Percentiles rank a stretch among this genome's conserved stretches.
These are phyloP conservation scores for Eucalyptus tenuipes DNA, from an alignment of 345 rosid species.

Conservation along the genomic window DNA sequence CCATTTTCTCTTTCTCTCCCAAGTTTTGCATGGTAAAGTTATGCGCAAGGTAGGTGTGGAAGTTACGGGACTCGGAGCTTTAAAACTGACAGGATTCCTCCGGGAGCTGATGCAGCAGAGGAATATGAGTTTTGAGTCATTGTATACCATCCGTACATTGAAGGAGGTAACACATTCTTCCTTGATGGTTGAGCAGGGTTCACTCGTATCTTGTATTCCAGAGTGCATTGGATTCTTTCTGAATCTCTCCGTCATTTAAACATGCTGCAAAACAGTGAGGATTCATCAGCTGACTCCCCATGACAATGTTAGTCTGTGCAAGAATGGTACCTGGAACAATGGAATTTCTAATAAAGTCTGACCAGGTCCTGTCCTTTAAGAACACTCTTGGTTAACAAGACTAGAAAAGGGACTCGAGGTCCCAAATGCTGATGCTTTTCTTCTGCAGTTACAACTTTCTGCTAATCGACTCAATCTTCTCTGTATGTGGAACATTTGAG, in stretches of 20 bases:
- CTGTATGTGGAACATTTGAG: background rate
- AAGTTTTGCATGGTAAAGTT: conserved; percentile 88
- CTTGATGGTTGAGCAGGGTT: background rate
- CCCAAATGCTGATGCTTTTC: background rate
- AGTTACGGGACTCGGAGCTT: conserved; percentile 68
- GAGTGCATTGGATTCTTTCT: background rate
- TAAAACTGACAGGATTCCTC: conserved; percentile 80
- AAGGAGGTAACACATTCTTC: conserved; percentile 55
- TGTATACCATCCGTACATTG: conserved; percentile 70
- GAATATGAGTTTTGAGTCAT: conserved; percentile 50
- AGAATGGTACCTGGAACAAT: background rate
- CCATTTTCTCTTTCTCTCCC: background rate
- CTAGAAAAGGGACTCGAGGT: background rate
- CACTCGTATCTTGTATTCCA: background rate
- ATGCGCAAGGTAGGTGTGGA: conserved; percentile 90
- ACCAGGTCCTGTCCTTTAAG: background rate
- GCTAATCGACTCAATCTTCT: background rate
- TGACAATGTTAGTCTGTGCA: background rate
- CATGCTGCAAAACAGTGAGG: background rate
- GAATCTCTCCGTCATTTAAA: background rate
- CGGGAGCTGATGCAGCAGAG: conserved; percentile 75
- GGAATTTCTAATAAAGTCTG: background rate
- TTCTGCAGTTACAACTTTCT: background rate
- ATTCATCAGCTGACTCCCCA: background rate
- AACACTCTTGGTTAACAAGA: background rate